Evolutionary conservation across 208 protist genomes (phyloP), one percentile per base, ranked within the genome.

Genomic region (Leishmania tarentolae): DNA sequence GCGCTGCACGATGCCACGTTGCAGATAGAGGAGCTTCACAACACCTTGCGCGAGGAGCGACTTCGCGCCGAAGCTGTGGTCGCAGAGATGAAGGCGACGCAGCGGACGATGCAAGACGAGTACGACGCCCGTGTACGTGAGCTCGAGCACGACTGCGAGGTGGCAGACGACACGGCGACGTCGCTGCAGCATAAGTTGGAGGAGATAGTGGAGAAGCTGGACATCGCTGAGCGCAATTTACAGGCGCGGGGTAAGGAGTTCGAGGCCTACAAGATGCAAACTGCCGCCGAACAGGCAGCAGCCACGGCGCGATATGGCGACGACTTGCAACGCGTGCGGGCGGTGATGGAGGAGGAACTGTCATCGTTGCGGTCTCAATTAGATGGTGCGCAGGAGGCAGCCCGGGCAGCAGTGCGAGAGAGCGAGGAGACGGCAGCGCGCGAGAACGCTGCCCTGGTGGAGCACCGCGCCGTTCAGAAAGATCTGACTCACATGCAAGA

Each of bases 261-360:
- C 72, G 75, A 80, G 59, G 44, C n/a, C 3, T 31, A 76, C 68
- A 52, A 81, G 75, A 44, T 68, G 73, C 66, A 73, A 24, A 42
- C 66, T 5, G 78, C 79, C 50, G 86, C 82, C 47, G 80, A 84
- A 59, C 59, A 53, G 7, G 42, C 78, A 68, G 68, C 78, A 9
- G 82, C 85, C 35, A 73, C 82, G 84, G 74, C 78, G n/a, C 73
- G 79, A 17, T 76, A 88, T 56, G 72, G 76, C 28, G 84, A 76
- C 0, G 87, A 91, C 50, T 59, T 91, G 78, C 79, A 87, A 56
- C 74, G 85, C 1, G 86, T 92, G 72, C 88, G 81, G 53, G 81
- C 63, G 35, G 77, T 86, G 37, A 81, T 93, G 82, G 84, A 92
- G 76, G 82, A 84, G 76, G 92, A 95, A 83, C 52, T 92, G 78